Base-by-base conservation (phyloP, 108 stramenopile species). In the Nitzschia sp. region DNA sequence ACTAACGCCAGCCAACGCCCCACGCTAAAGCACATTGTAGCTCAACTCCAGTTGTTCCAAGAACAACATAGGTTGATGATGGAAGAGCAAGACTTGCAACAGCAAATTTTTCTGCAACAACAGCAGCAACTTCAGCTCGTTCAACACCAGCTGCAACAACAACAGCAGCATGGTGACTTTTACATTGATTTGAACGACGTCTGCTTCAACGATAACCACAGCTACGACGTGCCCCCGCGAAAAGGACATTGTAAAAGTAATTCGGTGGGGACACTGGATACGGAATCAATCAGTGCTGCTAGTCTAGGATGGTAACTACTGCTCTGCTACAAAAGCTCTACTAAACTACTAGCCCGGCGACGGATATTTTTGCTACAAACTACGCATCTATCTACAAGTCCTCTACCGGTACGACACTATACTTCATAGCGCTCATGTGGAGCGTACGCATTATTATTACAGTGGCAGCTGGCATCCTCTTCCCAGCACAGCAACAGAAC, bases 1-100 rank as follows among this genome's bases (percentile, higher is more conserved):
- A 63, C 48, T 3, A 71, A 80, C 51, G 26, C 72, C 21, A 33
- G 36, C 0, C 55, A 64, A 38, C 66, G 90, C 42, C 90, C 90
- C n/a, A 29, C 64, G 18, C 87, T 87, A 54, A 59, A 75, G 19
- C 47, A 76, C 1, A 80, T 91, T 66, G 46, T 62, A 26, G 42
- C 61, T 23, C 61, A 62, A 46, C 61, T 62, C 4, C 42, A 42
- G 36, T 42, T 62, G 9, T 46, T 62, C 19, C 61, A 62, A 23
- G 42, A 62, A 15, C 31, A 62, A 42, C 38, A 25, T 8, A 36
- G 33, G 6, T 45, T 62, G 61, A 31, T 51, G 29, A 66, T 66
- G 28, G 65, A 68, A 58, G 25, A 68, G 58, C 49, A 70, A 30
- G 53, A 59, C 21, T 60, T 59, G 23, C 69, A 59, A 25, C 58